phyloP scores from a whole-genome alignment of 139 green algal species.

The Gonium pectorale region DNA sequence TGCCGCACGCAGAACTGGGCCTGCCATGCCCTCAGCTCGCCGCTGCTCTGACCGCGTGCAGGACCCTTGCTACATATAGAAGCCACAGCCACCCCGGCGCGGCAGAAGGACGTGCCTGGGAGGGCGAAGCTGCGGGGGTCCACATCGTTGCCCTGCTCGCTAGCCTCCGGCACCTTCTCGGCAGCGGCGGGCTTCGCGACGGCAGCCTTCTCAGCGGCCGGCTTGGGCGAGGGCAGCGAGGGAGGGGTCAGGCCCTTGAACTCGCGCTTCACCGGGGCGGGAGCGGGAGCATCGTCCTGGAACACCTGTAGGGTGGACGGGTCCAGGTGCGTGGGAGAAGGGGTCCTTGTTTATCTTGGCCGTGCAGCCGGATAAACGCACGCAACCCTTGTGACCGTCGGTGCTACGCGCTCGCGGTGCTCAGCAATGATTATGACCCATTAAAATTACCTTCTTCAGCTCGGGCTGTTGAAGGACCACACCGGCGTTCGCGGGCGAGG shows the following conservation, averaged over 20 bases:
- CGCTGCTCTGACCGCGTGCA: no score
- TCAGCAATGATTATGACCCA: no score
- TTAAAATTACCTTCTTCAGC: slow-evolving; percentile 38
- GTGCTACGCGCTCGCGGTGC: no score
- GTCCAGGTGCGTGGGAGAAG: no score
- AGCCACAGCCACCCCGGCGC: no score
- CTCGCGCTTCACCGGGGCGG: slow-evolving; percentile 30
- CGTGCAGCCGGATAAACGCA: no score
- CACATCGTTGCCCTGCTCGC: neutral
- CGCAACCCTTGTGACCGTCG: no score
- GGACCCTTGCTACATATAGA: no score
- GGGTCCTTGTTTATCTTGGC: no score
- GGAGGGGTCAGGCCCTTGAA: slow-evolving; percentile 24
- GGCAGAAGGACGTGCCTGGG: slow-evolving; percentile 15
- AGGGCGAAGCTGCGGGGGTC: slow-evolving; percentile 42
- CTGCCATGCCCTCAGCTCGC: no score
- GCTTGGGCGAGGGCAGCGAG: neutral
- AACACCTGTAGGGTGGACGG: slow-evolving; percentile 35
- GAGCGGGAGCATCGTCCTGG: slow-evolving; percentile 17
- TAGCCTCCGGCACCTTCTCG: slow-evolving; percentile 1
- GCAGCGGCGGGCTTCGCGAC: slow-evolving; percentile 20
- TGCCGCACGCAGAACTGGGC: no score
- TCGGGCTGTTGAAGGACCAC: slow-evolving; percentile 37
- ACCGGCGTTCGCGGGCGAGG: slow-evolving; percentile 19
- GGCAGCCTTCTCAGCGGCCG: neutral